Percentiles rank a stretch among this genome's conserved stretches.
phyloP scores from a whole-genome alignment of 306 rosid species.

The Crataegus laevigata region DNA sequence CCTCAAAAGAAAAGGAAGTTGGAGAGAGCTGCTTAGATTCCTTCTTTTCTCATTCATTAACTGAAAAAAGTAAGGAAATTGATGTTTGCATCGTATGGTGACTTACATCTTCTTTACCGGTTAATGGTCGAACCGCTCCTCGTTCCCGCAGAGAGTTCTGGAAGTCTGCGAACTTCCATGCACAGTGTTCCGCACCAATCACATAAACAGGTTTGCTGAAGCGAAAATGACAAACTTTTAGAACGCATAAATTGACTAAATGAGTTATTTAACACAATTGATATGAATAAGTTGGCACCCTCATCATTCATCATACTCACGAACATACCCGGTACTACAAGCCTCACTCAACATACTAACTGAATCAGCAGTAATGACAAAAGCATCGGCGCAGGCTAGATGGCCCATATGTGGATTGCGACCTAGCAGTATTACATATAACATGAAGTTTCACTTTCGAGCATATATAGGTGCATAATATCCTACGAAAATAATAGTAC shows the following conservation, averaged over 20 bases:
- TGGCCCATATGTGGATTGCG: constrained; percentile 80
- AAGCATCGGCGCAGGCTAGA: constrained; percentile 85
- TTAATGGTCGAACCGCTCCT: constrained; percentile 66
- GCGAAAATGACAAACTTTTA: constrained; percentile 2
- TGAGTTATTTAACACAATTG: neutral
- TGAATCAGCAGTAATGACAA: constrained; percentile 87
- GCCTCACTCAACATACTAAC: constrained; percentile 97
- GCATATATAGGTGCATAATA: neutral
- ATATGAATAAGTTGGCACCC: neutral
- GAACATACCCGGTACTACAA: constrained; percentile 83
- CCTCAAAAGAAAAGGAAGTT: neutral
- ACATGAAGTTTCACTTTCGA: neutral
- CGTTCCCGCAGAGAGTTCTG: constrained; percentile 56
- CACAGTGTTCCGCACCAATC: constrained; percentile 66
- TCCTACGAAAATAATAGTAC: constrained; percentile 32
- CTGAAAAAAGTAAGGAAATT: neutral
- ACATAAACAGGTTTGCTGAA: constrained; percentile 86
- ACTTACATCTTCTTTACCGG: constrained; percentile 79
- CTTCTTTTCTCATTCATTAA: neutral
- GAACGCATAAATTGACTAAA: constrained; percentile 7
- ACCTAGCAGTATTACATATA: constrained; percentile 30
- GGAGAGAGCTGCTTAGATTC: neutral
- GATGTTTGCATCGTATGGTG: neutral
- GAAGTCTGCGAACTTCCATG: constrained; percentile 88
- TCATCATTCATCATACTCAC: constrained; percentile 5